Base-by-base conservation (phyloP, 176 grass and related monocot genomes). In the Cocos nucifera region DNA sequence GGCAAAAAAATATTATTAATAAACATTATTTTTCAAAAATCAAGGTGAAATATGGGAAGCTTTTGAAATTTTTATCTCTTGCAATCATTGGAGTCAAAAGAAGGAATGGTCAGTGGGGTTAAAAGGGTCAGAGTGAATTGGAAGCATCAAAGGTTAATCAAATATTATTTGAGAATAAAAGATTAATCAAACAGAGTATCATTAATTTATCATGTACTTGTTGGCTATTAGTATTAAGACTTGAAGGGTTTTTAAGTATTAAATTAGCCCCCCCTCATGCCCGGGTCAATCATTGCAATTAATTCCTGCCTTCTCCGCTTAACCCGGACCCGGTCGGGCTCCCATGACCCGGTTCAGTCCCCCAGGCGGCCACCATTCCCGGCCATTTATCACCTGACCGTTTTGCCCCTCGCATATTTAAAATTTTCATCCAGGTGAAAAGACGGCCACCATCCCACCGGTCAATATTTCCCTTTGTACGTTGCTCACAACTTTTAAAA, bases 251-350 rank as follows among this genome's bases (percentile, higher is more conserved):
- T 14, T 44, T 12, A 29, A 59, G 2, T 16, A 59, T 27, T 27
- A 16, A 17, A 28, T 44, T 44, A 18, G 57, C 3, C 16, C 6
- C 23, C 25, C 26, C 26, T 32, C 16, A 25, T 60, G 25, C 58
- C 58, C 58, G 26, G 58, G 26, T 60, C 58, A 60, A 60, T 60
- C 58, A 60, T 60, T 60, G 58, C 58, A 60, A 60, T 60, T 60
- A 60, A 60, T 29, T 60, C 22, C 25, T n/a, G 22, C 23, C 54
- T 26, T 26, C 24, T 0, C 58, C 58, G 58, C 17, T 60, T 60
- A 60, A 60, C 22, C 17, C 58, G 58, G 58, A 9, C 25, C 58
- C 16, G 58, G 58, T 60, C 58, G 58, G 58, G 58, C 32, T 32
- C 58, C 25, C 15, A 60, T 56, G 4, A 1, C 17, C 25, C 58